phyloP scores from a whole-genome alignment of 768 basidiomycete species.

The Russula lepida region DNA sequence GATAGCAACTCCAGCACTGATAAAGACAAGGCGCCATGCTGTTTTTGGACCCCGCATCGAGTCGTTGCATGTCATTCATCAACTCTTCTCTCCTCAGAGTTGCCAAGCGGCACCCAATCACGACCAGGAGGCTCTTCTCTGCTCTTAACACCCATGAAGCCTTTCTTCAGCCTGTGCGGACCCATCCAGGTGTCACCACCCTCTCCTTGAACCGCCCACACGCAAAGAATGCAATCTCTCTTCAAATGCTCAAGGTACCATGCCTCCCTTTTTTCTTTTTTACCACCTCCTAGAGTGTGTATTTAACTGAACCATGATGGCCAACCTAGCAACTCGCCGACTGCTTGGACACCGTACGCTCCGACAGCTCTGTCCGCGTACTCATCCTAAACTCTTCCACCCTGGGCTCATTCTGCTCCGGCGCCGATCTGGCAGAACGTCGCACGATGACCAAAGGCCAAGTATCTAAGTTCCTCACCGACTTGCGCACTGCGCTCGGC shows the following conservation, averaged over 20 bases:
- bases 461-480: slow-evolving; percentile 67
- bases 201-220: slow-evolving; percentile 18
- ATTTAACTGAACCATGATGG: neutral
- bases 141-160: slow-evolving; percentile 13
- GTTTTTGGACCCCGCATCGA: no score
- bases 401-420: slow-evolving; percentile 79
- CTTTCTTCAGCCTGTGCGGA: slow-evolving; percentile 11
- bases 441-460: slow-evolving; percentile 71
- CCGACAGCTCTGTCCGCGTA: slow-evolving; percentile 61
- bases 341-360: slow-evolving; percentile 8
- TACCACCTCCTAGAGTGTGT: neutral
- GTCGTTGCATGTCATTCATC: slow-evolving; percentile 3
- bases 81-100: neutral
- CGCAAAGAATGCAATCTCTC: slow-evolving; percentile 19
- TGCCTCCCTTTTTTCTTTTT: neutral
- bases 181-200: slow-evolving; percentile 14
- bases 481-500: slow-evolving; percentile 61
- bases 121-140: slow-evolving; percentile 3
- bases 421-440: slow-evolving; percentile 82
- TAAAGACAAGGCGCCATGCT: neutral
- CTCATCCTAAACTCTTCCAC: slow-evolving; percentile 78
- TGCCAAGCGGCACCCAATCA: neutral
- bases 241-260: slow-evolving; percentile 17
- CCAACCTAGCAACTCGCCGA: slow-evolving; percentile 13
- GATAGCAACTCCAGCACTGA: neutral